Base-by-base conservation (phyloP, 768 basidiomycete genomes). In the Chalciporus piperatus region DNA sequence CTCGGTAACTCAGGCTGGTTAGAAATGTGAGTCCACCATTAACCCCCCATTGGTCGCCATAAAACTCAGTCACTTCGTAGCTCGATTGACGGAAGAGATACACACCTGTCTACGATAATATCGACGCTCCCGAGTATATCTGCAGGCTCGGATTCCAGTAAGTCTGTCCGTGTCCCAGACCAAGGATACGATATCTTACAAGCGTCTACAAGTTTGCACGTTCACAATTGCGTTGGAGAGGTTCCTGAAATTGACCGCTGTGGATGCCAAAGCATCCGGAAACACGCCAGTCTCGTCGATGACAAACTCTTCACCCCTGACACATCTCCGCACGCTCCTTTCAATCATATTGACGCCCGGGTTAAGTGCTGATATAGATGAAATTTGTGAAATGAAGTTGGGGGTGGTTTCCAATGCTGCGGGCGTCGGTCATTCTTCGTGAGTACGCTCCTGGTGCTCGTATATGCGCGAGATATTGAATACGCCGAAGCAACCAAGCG, bases 1-100 rank as follows among this genome's bases (percentile, higher is more conserved):
- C 59, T 96, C 5, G 66, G 63, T 2, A 79, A 88, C 62, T 85
- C 86, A 0, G 81, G 80, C 1, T 98, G 95, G 96, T 68, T 69
- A 16, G 76, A 83, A 47, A 61, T 88, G 96, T 95, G 59, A 42
- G 74, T 55, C 6, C 23, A 2, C 35, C 37, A 14, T 28, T 9
- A 1, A 27, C 40, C 11, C 40, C 22, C 49, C 22, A 11, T 11
- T 7, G 23, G 17, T 20, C 3, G 22, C 6, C 13, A 8, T 20
- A 12, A 44, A 42, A 17, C 5, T n/a, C 1, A 5, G 9, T 48
- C 13, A 2, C 41, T 33, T 27, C 22, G 41, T 16, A 69, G 69
- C 46, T 51, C 62, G 5, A 56, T 72, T 6, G 63, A 66, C 8
- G 60, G 59, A 10, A 61, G 62, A n/a, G 63, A 62, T 30, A 58